Evolutionary conservation across 2,329 filamentous ascomycete genomes (phyloP), one percentile per base, ranked within the genome.

Genomic region (Colletotrichum sublineola): DNA sequence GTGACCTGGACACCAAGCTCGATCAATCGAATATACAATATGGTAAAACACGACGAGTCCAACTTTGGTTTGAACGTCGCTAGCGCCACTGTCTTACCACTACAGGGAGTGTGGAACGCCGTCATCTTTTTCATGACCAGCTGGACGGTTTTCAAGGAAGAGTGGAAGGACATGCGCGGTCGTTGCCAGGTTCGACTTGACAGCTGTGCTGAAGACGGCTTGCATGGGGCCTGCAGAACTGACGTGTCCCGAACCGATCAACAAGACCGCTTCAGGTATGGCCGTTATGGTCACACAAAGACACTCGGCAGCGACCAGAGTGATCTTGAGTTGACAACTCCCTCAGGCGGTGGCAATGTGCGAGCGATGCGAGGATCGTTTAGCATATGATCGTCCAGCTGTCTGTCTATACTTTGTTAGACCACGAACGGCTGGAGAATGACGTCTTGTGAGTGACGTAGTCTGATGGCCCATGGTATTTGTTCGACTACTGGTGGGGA

Each of bases 21-120:
- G 71, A 86, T 93, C 78, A 96, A 96, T 80, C 87, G 93, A 40
- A 88, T 95, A 38, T 92, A 94, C 81, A 88, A 90, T 74, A 86
- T 94, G 74, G 81, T 90, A 9, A 81, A 88, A 63, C 88, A 88
- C 0, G 78, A 85, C 15, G 76, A 82, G 11, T 84, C 86, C 40
- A 87, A 86, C 70, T 95, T 90, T 78, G 87, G 86, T 14, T 88
- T 94, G 63, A 92, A 93, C 78, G 87, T 94, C 63, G 88, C 89
- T 1, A 91, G 91, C 8, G 91, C 92, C 2, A 85, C 93, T 1
- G 93, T 95, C 0, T 84, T 96, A 5, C 93, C 94, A 0, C 84
- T 94, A 1, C 94, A 96, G 79, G 94, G 94, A 0, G 88, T 94
- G 42, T 95, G 93, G 93, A 96, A 96, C 78, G 88, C 90, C 40